phyloP scores from a whole-genome alignment of 345 rosid species.

The Triadica sebifera region DNA sequence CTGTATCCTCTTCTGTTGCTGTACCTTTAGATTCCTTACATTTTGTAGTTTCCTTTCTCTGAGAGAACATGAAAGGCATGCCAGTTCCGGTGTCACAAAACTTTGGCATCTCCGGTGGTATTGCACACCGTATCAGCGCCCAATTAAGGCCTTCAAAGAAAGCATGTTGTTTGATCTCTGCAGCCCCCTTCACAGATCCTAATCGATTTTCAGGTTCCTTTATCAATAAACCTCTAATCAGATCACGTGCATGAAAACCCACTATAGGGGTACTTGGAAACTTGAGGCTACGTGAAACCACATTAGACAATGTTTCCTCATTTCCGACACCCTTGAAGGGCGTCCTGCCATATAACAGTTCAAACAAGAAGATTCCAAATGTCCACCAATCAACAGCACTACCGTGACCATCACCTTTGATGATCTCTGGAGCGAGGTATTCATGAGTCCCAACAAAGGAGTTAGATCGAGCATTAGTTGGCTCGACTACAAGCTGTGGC shows the following conservation, averaged over 20 bases:
- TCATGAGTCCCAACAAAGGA: constrained; percentile 82
- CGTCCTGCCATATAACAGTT: constrained; percentile 63
- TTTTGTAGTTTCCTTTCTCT: constrained; percentile 30
- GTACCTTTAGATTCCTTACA: constrained; percentile 32
- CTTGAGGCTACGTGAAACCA: constrained; percentile 56
- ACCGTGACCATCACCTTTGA: constrained; percentile 81
- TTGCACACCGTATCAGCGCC: constrained; percentile 69
- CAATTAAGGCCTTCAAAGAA: constrained; percentile 80
- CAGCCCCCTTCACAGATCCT: constrained; percentile 69
- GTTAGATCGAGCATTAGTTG: constrained; percentile 71
- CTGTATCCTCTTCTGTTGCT: constrained; percentile 31
- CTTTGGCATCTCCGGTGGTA: constrained; percentile 66
- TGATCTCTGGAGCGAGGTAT: constrained; percentile 77
- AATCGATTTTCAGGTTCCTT: constrained; percentile 68
- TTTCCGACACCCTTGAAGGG: constrained; percentile 71
- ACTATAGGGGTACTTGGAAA: constrained; percentile 56
- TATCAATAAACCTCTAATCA: constrained; percentile 60
- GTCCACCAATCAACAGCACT: constrained; percentile 89
- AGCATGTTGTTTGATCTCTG: constrained; percentile 69
- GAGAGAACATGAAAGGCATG: constrained; percentile 15
- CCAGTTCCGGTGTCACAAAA: constrained; percentile 24
- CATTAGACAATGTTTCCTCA: constrained; percentile 66
- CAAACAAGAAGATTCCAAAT: constrained; percentile 69
- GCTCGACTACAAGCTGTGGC: constrained; percentile 80
- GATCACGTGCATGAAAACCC: constrained; percentile 62